Conservation (phyloP, 495 filamentous ascomycete genomes). For the Articulospora tetracladia region DNA sequence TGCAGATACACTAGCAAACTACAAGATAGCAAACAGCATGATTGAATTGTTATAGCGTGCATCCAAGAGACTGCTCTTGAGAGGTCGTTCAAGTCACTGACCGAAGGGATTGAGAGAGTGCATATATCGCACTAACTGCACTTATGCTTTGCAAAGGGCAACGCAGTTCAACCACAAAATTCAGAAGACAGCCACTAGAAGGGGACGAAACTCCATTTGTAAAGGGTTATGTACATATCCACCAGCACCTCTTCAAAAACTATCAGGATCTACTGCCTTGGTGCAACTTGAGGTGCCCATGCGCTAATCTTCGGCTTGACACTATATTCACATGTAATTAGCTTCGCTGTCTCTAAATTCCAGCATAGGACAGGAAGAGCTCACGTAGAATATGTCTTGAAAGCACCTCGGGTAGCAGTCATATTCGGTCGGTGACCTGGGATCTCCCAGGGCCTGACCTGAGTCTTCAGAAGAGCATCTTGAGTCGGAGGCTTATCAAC, state of each 20-base stretch:
- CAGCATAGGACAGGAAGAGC: constrained; percentile 28
- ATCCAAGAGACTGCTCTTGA: too few relatives aligned
- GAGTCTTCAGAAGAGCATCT: constrained; percentile 66
- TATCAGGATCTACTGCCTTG: constrained; percentile 27
- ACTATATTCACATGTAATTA: constrained; percentile 22
- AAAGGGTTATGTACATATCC: neutral
- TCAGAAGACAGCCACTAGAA: neutral
- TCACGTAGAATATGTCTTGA: constrained; percentile 91
- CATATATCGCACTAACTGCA: too few relatives aligned
- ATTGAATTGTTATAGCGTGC: too few relatives aligned
- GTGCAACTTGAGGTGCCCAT: constrained; percentile 39
- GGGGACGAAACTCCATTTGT: neutral
- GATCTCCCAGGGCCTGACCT: constrained; percentile 68
- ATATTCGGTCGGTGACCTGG: constrained; percentile 69
- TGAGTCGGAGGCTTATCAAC: constrained; percentile 79
- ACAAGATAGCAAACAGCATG: too few relatives aligned
- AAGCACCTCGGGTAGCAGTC: constrained; percentile 73
- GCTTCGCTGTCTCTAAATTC: neutral
- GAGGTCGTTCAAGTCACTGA: too few relatives aligned
- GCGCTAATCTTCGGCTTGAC: constrained; percentile 41
- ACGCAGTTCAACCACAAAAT: too few relatives aligned
- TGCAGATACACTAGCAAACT: too few relatives aligned
- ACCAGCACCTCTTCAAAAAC: neutral
- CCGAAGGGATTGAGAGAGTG: too few relatives aligned
- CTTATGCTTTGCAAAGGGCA: too few relatives aligned